Evolutionary conservation across 1,139 yeast genomes (phyloP), one percentile per base, ranked within the genome.

Genomic region (Yueomyces sp.): DNA sequence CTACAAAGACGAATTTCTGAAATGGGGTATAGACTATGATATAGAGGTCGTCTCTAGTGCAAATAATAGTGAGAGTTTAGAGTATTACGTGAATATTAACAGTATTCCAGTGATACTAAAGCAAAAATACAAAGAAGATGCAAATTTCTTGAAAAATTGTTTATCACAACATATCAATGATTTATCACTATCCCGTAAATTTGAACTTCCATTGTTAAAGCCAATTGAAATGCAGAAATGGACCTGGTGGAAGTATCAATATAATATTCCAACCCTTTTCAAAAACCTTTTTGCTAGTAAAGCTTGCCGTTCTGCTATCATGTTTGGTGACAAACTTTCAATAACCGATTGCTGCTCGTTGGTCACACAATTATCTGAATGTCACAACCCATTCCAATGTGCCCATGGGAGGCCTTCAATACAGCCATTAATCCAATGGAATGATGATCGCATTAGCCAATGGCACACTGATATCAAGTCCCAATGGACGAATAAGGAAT

Each of bases 401-500:
- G 95, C 95, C 0, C 95, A 86, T 59, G 95, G 95, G 0, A 60
- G 95, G 42, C 95, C 95, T 0, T 73, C 89, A 27, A 36, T 39
- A 8, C 4, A 28, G n/a, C 44, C 44, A 27, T 26, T 39, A 12
- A 30, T 27, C 34, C n/a, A 26, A 38, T 41, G 37, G 33, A 33
- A 12, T 25, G 25, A 9, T 25, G 31, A 29, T 19, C 19, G 19
- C 19, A 19, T 19, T 19, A 19, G 19, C 19, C 19, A 19, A 19
- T 19, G 19, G 19, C 19, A 19, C 19, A 19, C 19, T 19, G 19
- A 19, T 19, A 19, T 19, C 19, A 19, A 19, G 19, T 19, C 19
- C 19, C 19, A 19, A 19, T 19, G 19, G 19, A 19, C 19, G 19
- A 19, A 19, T 19, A 19, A 19, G 19, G 19, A 19, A 19, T 19